Evolutionary conservation across 2,329 filamentous ascomycete genomes (phyloP), one percentile per base, ranked within the genome.

Genomic region (Eutypa lata): DNA sequence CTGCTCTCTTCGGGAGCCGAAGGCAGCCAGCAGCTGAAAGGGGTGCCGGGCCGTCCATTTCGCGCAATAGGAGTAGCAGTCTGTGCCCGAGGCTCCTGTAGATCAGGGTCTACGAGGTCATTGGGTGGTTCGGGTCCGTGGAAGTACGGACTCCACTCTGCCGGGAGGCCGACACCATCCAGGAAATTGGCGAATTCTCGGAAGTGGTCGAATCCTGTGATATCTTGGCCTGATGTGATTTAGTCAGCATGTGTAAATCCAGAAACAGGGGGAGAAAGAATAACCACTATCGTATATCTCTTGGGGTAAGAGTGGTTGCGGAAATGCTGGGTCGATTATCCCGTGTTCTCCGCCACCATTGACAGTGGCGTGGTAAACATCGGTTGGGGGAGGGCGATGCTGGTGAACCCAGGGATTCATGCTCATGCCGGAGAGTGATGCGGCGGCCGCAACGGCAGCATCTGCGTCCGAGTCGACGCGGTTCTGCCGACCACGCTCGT

Each of bases 131-230:
- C 58, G 16, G 61, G 62, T 5, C 62, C 60, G 11, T 70, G 57
- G 43, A 73, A 68, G 50, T 70, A 71, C 0, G 70, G 70, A 47
- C 69, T 71, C 70, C 71, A 72, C 57, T 72, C 69, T 1, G 70
- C 66, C 3, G 70, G 68, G 11, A 73, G 57, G 0, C 71, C 69
- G 4, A 72, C 63, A 2, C 70, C 69, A 6, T 71, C 70, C 2
- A 73, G 64, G 31, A 73, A 73, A 35, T 65, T 66, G 46, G 71
- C 68, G 51, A 73, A 73, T 11, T 72, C 71, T 31, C 65, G 55
- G 47, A 73, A 73, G 31, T 73, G 70, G 24, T 57, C 56, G 49
- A 70, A 64, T 28, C 44, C 44, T 16, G 28, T 47, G 50, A 49
- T 13, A 59, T 54, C 11, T 57, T 37, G 42, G 51, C 57, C 54